These are phyloP conservation scores for Wickerhamiella cacticola DNA, from an alignment of 805 yeast genomes.

Conservation along the genomic window DNA sequence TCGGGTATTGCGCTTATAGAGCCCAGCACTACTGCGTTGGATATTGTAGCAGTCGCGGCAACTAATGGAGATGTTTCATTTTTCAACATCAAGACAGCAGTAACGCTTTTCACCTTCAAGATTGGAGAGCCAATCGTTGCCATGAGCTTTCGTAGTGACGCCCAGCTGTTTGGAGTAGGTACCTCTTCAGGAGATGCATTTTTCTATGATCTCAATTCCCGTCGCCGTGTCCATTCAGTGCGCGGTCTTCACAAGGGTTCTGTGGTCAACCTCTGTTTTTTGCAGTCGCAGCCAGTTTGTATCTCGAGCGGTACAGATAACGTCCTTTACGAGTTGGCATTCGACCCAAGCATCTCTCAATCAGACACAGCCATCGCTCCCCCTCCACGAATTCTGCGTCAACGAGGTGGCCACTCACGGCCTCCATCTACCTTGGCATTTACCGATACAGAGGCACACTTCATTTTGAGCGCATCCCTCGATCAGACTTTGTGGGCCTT, in stretches of 20 bases:
- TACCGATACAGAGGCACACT: constrained; percentile 73
- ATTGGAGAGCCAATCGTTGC: constrained; percentile 37
- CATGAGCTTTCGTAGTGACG: constrained; percentile 78
- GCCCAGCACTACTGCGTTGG: constrained; percentile 69
- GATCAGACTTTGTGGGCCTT: constrained; percentile 85
- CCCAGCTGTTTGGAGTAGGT: constrained; percentile 70
- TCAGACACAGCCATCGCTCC: constrained; percentile 49
- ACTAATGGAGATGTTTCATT: constrained; percentile 52
- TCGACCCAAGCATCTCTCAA: constrained; percentile 73
- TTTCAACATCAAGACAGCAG: constrained; percentile 57
- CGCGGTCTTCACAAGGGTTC: constrained; percentile 75
- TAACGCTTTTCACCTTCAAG: constrained; percentile 37
- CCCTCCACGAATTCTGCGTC: constrained; percentile 83
- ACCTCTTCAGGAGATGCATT: constrained; percentile 68
- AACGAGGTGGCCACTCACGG: constrained; percentile 94
- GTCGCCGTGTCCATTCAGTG: constrained; percentile 62
- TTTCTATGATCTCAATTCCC: constrained; percentile 68
- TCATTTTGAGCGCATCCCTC: constrained; percentile 69
- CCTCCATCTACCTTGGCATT: constrained; percentile 71
- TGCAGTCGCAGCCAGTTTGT: constrained; percentile 84
- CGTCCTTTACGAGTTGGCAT: constrained; percentile 75
- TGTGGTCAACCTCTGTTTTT: constrained; percentile 55
- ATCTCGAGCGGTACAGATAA: constrained; percentile 89
- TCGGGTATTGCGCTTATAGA: constrained; percentile 58
- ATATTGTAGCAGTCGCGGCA: constrained; percentile 68